Percentiles rank a stretch among this genome's conserved stretches.
These are phyloP conservation scores for Globisporangium acanthophoron DNA, from an alignment of 352 stramenopile genomes.

Conservation along the genomic window DNA sequence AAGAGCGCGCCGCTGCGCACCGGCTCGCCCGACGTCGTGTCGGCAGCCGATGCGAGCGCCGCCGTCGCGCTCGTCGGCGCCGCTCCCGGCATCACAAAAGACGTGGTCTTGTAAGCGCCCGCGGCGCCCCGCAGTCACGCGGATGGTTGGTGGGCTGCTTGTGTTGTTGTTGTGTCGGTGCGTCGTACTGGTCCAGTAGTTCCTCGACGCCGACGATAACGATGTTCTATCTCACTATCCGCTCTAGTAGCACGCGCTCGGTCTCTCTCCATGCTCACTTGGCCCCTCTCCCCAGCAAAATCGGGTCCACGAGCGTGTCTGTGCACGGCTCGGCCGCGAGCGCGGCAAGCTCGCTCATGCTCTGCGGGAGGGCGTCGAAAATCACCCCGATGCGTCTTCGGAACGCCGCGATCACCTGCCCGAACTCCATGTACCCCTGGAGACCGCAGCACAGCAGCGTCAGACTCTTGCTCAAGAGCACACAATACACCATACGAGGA, in stretches of 20 bases:
- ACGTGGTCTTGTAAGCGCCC: conserved; percentile 2
- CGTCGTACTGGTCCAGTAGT: background rate
- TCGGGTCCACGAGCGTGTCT: conserved; percentile 31
- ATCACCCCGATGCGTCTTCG: conserved; percentile 61
- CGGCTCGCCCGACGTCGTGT: background rate
- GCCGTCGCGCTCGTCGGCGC: background rate
- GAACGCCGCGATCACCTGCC: conserved; percentile 70
- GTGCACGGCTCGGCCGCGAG: conserved; percentile 67
- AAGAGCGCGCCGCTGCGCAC: background rate
- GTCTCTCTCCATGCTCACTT: conserved; percentile 1
- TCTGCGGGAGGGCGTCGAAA: conserved; percentile 60
- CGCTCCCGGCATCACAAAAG: background rate
- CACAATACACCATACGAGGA: background rate
- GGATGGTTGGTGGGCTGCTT: too few relatives aligned
- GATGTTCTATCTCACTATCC: conserved; percentile 1
- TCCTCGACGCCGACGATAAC: background rate
- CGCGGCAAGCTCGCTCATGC: conserved; percentile 51
- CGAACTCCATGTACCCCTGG: conserved; percentile 89
- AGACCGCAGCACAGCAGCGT: background rate
- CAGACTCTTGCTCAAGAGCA: background rate
- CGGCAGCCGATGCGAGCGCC: background rate
- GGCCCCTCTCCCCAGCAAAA: conserved; percentile 5
- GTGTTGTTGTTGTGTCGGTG: background rate
- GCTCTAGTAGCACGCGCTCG: background rate
- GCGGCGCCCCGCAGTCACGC: too few relatives aligned